phyloP scores from a whole-genome alignment of 257 asterid genomes.

The Solanum neorickii region DNA sequence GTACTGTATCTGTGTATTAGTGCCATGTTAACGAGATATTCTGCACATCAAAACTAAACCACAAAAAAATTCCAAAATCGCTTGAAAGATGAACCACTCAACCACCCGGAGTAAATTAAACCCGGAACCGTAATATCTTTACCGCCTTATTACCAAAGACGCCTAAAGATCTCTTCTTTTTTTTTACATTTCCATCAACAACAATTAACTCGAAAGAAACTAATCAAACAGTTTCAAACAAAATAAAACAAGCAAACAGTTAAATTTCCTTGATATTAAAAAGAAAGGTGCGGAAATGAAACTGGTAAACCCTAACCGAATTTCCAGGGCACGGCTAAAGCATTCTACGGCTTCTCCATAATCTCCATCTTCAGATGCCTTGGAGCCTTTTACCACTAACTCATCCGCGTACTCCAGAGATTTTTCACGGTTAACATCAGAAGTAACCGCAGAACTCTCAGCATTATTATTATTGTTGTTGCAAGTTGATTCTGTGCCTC shows the following conservation, averaged over 20 bases:
- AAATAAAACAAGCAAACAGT: background rate
- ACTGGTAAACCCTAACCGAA: slow-evolving; percentile 34
- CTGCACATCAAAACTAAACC: background rate
- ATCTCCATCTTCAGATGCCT: slow-evolving; percentile 59
- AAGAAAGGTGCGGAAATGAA: background rate
- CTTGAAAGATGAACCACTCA: background rate
- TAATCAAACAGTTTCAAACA: background rate
- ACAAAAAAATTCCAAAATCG: background rate
- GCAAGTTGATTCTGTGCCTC: slow-evolving; percentile 52
- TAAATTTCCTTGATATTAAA: background rate
- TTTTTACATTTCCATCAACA: background rate
- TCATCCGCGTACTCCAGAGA: slow-evolving; percentile 52
- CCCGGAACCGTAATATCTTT: background rate
- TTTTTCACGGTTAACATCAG: slow-evolving; percentile 35
- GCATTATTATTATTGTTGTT: slow-evolving; percentile 20
- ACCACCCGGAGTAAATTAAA: background rate
- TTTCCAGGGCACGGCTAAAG: slow-evolving; percentile 95
- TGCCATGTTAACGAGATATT: background rate
- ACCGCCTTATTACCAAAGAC: background rate
- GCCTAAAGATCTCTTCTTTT: background rate
- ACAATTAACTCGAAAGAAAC: background rate
- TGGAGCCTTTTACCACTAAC: slow-evolving; percentile 49
- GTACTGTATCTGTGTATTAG: background rate
- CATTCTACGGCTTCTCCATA: slow-evolving; percentile 73
- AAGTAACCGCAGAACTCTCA: slow-evolving; percentile 27